phyloP scores from a whole-genome alignment of 345 rosid genomes.

The rapeseed (Brassica napus) region DNA sequence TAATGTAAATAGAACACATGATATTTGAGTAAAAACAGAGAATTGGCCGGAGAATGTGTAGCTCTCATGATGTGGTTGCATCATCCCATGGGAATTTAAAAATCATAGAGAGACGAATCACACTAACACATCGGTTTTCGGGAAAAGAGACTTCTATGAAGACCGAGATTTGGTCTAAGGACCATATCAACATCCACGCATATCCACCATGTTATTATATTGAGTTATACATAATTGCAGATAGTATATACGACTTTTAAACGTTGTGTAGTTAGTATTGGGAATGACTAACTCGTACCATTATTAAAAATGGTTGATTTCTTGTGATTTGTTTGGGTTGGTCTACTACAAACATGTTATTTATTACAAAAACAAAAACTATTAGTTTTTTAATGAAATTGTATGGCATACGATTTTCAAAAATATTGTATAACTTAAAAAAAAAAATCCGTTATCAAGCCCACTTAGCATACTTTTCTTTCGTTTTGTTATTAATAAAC shows the following conservation, averaged over 20 bases:
- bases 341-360: neutral
- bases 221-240: neutral
- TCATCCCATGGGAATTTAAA: slow-evolving; percentile 30
- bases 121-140: slow-evolving; percentile 33
- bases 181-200: slow-evolving; percentile 22
- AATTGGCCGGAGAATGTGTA: slow-evolving; percentile 14
- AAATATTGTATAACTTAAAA: no score
- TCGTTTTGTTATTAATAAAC: neutral
- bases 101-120: slow-evolving; percentile 36
- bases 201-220: neutral
- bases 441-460: neutral
- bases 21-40: slow-evolving; percentile 20
- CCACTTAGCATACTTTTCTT: neutral
- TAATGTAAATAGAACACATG: neutral
- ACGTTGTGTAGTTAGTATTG: slow-evolving; percentile 15
- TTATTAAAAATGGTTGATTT: neutral
- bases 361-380: neutral
- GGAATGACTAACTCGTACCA: neutral
- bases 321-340: neutral
- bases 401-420: no score
- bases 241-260: neutral
- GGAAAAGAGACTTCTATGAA: slow-evolving; percentile 37
- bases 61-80: slow-evolving; percentile 31
- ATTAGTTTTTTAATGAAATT: no score
- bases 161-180: slow-evolving; percentile 40